Base-by-base conservation (phyloP, 1,139 yeast species). In the Suhomyces atakaporum region DNA sequence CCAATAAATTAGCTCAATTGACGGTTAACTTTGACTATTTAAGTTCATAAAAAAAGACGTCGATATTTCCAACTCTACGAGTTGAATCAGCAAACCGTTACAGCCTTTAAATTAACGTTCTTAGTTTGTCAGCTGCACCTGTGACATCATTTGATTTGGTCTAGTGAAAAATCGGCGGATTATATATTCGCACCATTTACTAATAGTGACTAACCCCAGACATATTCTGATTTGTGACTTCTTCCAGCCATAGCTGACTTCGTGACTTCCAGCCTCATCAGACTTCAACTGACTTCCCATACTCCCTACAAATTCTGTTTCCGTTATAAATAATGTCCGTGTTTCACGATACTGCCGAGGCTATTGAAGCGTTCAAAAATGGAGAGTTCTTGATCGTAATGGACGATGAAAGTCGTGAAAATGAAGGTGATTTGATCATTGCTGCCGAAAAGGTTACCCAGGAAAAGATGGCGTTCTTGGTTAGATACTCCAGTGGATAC, bases 391-490 rank as follows among this genome's bases (percentile, higher is more conserved):
- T 94, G 35, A 78, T 94, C 36, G 98, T 94, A 19, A 85, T 94
- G 84, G 98, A 94, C 60, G 96, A 92, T 56, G 97, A 88, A 60
- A 77, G 77, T 54, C 82, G 98, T 53, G 99, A 94, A 63, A 94
- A 94, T 60, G 99, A 94, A 69, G 98, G 98, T 33, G 99, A 94
- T 60, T 73, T 94, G 57, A 89, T 94, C 51, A 82, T 87, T 39
- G 95, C 98, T 15, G 98, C 97, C 20, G 82, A 84, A 50, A 71
- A 72, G 39, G 72, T 81, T 49, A 86, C 95, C 27, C 81, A 86
- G 35, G 83, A 83, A 53, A 81, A 89, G 52, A 89, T 94, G 97
- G 97, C 98, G 1, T 94, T 92, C 53, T 69, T 94, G 47, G 95
- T 94, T 26, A 81, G 94, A 49, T 79, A 92, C 48, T 79, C 88